phyloP scores from a whole-genome alignment of 352 stramenopile species.

The Aphanomyces cochlioides region DNA sequence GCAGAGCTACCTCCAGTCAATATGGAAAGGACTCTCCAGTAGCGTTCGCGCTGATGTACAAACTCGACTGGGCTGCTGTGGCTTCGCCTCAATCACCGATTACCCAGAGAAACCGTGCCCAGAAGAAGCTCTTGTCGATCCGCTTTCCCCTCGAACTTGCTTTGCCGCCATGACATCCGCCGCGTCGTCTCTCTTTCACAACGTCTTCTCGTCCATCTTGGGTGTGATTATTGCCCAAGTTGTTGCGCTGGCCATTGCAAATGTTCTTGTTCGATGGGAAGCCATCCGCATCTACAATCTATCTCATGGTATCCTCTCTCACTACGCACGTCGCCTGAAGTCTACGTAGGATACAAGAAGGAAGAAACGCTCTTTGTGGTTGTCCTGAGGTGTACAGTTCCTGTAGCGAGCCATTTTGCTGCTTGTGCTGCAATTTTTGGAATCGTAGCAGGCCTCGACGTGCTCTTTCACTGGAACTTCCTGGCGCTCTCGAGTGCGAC shows the following conservation, averaged over 20 bases:
- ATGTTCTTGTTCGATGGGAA: slow-evolving; percentile 53
- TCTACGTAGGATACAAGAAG: not conserved
- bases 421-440: slow-evolving; percentile 33
- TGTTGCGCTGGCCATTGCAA: slow-evolving; percentile 39
- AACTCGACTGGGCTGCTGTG: slow-evolving; percentile 48
- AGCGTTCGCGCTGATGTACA: slow-evolving; percentile 38
- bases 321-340: not conserved
- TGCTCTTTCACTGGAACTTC: slow-evolving; percentile 41
- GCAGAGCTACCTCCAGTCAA: slow-evolving; percentile 29
- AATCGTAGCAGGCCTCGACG: slow-evolving; percentile 42
- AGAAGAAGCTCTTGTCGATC: slow-evolving; percentile 45
- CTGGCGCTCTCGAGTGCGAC: slow-evolving; percentile 39
- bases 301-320: slow-evolving; percentile 1
- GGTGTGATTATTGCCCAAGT: slow-evolving; percentile 41
- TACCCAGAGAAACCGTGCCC: slow-evolving; percentile 37
- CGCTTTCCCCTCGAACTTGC: slow-evolving; percentile 40
- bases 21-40: slow-evolving; percentile 37
- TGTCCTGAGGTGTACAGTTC: slow-evolving; percentile 41
- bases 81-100: slow-evolving; percentile 42
- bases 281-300: slow-evolving; percentile 31
- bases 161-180: slow-evolving; percentile 34
- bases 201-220: slow-evolving; percentile 42
- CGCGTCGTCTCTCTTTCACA: slow-evolving; percentile 38
- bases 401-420: slow-evolving; percentile 39
- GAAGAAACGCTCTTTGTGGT: slow-evolving; percentile 4